Evolutionary conservation across 306 rosid species (phyloP).

Genomic region (Casuarina cunninghamiana): DNA sequence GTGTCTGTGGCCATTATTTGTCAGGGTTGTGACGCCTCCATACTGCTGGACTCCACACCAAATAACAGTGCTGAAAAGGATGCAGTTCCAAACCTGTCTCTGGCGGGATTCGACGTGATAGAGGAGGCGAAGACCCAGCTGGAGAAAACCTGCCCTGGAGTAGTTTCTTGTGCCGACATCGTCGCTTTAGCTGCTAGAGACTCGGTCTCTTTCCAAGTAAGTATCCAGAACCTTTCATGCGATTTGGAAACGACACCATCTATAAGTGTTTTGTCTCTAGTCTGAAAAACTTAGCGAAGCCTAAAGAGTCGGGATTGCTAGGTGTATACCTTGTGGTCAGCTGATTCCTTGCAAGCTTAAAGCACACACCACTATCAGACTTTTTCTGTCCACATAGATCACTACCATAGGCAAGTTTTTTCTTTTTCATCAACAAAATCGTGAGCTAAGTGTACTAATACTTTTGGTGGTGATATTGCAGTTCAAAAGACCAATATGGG

Average conservation of each 20-base stretch:
- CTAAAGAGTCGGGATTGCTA: neutral
- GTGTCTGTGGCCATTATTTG: no score
- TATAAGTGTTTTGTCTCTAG: neutral
- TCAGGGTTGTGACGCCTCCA: conserved; percentile 47
- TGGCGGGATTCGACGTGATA: conserved; percentile 37
- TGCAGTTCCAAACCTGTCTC: conserved; percentile 28
- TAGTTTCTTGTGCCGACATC: conserved; percentile 46
- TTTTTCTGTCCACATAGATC: no score
- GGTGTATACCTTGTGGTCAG: no score
- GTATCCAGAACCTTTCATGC: neutral
- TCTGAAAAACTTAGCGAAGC: neutral
- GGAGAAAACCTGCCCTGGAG: conserved; percentile 24
- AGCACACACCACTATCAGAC: no score
- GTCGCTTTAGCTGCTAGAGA: conserved; percentile 40
- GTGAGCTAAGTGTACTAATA: neutral
- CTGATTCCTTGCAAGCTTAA: no score
- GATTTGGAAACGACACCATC: neutral
- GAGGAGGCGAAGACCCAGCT: conserved; percentile 37
- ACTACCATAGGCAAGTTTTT: no score
- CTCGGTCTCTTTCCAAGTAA: conserved; percentile 37
- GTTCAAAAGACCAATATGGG: conserved; percentile 26
- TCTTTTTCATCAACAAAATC: no score
- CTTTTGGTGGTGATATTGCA: conserved; percentile 5
- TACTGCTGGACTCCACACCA: conserved; percentile 29
- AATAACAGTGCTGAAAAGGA: conserved; percentile 30